Percentiles rank a stretch among this genome's conserved stretches.
Conservation (phyloP, 805 yeast species). For the Yamadazyma phyllophila region DNA sequence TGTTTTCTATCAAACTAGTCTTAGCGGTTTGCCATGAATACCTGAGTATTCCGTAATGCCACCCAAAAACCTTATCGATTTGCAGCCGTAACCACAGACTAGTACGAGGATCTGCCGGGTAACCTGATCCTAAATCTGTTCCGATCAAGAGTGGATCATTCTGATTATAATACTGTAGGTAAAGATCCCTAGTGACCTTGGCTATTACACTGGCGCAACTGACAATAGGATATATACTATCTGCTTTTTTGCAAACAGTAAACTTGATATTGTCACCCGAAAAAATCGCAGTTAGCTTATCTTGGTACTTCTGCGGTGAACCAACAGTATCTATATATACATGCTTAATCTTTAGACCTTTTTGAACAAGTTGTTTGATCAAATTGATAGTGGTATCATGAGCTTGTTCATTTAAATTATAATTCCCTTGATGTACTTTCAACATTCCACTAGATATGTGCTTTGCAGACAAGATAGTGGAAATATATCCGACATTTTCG, state of each 20-base stretch:
- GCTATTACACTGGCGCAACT: conserved; percentile 95
- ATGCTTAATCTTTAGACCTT: conserved; percentile 64
- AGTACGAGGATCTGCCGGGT: conserved; percentile 91
- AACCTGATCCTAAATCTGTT: conserved; percentile 77
- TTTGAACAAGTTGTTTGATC: conserved; percentile 60
- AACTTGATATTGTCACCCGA: conserved; percentile 56
- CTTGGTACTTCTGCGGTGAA: conserved; percentile 82
- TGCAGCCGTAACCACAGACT: conserved; percentile 64
- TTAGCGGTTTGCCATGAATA: conserved; percentile 94
- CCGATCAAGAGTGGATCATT: conserved; percentile 28
- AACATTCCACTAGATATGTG: conserved; percentile 92
- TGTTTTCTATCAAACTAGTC: conserved; percentile 58
- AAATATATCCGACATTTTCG: conserved; percentile 79
- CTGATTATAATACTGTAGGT: conserved; percentile 38
- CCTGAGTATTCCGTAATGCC: conserved; percentile 71
- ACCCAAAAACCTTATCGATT: conserved; percentile 78
- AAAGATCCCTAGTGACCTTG: conserved; percentile 86
- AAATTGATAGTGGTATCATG: conserved; percentile 88
- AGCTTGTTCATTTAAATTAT: conserved; percentile 91
- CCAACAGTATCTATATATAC: conserved; percentile 96
- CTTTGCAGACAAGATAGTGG: conserved; percentile 77
- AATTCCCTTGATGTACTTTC: conserved; percentile 46
- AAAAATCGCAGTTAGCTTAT: conserved; percentile 65
- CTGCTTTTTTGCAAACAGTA: conserved; percentile 93
- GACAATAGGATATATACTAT: conserved; percentile 86